Conservation (phyloP, 176 grass and related monocot species). For the Rhipidocladum racemiflorum region DNA sequence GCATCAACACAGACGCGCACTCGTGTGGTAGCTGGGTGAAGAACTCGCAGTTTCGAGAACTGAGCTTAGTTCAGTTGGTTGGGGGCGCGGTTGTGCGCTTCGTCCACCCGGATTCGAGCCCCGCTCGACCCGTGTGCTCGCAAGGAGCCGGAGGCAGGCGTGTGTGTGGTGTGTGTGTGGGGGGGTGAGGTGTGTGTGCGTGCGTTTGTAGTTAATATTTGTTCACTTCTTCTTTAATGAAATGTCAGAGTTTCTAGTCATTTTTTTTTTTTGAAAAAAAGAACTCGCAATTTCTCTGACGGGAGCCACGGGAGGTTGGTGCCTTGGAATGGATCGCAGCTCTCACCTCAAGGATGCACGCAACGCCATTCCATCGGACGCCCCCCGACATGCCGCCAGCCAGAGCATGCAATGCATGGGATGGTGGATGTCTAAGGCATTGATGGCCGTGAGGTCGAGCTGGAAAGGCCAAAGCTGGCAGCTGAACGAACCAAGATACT, state of each 20-base stretch:
- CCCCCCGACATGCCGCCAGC: background rate
- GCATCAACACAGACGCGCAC: too few species aligned
- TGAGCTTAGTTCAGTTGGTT: too few species aligned
- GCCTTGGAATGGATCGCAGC: background rate
- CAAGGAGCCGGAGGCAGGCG: too few species aligned
- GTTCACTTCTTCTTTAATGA: too few species aligned
- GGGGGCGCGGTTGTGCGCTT: too few species aligned
- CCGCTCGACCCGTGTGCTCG: too few species aligned
- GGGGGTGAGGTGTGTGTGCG: too few species aligned
- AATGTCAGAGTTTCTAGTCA: too few species aligned
- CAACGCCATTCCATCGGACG: background rate
- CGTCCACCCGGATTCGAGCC: too few species aligned
- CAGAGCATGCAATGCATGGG: background rate
- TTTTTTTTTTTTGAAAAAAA: too few species aligned
- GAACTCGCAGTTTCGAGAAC: background rate
- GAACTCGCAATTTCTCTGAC: background rate
- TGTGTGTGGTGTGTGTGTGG: too few species aligned
- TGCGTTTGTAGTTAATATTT: too few species aligned
- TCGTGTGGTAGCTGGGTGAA: background rate
- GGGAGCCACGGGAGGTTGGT: background rate
- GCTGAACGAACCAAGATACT: background rate
- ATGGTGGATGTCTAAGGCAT: background rate
- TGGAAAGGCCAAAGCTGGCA: slow-evolving; percentile 1
- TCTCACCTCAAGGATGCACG: background rate
- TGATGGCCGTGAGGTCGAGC: background rate